phyloP scores from a whole-genome alignment of 1,284 basidiomycete genomes.

The Mycena citricolor region DNA sequence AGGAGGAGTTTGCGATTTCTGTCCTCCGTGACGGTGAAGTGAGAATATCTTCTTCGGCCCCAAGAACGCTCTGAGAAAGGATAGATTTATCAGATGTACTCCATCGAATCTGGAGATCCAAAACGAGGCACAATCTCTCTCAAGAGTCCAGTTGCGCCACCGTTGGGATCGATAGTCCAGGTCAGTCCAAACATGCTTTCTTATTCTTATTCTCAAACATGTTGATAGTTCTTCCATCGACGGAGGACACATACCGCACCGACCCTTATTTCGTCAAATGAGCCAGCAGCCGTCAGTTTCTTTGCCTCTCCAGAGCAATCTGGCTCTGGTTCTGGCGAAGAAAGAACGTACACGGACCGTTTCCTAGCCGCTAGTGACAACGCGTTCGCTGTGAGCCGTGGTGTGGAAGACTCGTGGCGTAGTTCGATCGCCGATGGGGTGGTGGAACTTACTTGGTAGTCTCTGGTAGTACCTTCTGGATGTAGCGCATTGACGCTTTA shows the following conservation, averaged over 20 bases:
- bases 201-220: conserved; percentile 10
- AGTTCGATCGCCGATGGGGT: conserved; percentile 39
- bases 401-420: conserved; percentile 34
- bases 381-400: conserved; percentile 43
- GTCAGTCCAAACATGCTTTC: conserved; percentile 37
- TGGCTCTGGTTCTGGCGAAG: conserved; percentile 18
- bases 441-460: conserved; percentile 26
- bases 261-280: conserved; percentile 1
- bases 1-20: conserved; percentile 68
- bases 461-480: too few species aligned
- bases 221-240: conserved; percentile 26
- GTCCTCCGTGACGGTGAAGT: conserved; percentile 36
- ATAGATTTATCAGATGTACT: conserved; percentile 48
- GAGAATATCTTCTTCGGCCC: conserved; percentile 6
- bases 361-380: conserved; percentile 64
- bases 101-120: conserved; percentile 78
- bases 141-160: conserved; percentile 60
- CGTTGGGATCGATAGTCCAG: conserved; percentile 58
- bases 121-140: conserved; percentile 74
- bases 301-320: conserved; percentile 8
- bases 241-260: conserved; percentile 19
- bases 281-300: not conserved
- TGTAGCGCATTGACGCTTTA: too few species aligned
- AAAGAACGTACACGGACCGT: conserved; percentile 29
- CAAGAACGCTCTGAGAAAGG: conserved; percentile 5